These are phyloP conservation scores for Helicostylum pulchrum DNA, from an alignment of 192 early-diverging fungal genomes.

Conservation along the genomic window DNA sequence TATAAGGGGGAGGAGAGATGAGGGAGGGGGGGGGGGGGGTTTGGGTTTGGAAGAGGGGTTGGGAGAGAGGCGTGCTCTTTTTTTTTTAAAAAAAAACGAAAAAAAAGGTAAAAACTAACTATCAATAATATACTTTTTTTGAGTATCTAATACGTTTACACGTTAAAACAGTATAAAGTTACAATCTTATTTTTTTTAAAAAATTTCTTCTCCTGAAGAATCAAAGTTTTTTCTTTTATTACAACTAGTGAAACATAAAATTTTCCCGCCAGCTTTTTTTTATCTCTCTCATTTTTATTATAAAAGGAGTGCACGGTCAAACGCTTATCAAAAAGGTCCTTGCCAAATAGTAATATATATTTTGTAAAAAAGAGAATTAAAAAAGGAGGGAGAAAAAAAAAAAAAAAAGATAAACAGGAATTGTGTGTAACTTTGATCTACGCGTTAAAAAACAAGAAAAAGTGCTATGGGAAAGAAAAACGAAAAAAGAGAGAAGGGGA, in stretches of 20 bases:
- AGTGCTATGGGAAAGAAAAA: not conserved
- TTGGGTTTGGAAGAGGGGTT: too few species aligned
- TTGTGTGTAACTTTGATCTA: not conserved
- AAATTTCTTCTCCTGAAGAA: not conserved
- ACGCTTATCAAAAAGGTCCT: not conserved
- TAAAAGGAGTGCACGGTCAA: constrained; percentile 11
- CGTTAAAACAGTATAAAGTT: not conserved
- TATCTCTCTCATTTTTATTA: too few species aligned
- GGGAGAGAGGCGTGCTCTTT: too few species aligned
- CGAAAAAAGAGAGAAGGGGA: not conserved
- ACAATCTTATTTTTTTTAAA: not conserved
- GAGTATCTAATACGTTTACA: not conserved
- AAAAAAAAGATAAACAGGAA: not conserved
- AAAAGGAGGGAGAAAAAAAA: not conserved
- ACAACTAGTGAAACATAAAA: not conserved
- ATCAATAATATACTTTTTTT: not conserved
- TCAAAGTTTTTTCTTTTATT: not conserved
- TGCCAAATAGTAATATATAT: too few species aligned
- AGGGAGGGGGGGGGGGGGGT: too few species aligned
- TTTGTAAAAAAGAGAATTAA: not conserved
- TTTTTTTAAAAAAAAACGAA: too few species aligned
- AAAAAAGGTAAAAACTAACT: too few species aligned
- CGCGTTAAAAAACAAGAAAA: not conserved
- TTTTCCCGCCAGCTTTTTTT: constrained; percentile 11
- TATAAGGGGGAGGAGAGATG: too few species aligned